Percentiles rank a stretch among this genome's conserved stretches.
These are phyloP conservation scores for Phaeolepiota aurea DNA, from an alignment of 768 basidiomycete genomes.

Conservation along the genomic window DNA sequence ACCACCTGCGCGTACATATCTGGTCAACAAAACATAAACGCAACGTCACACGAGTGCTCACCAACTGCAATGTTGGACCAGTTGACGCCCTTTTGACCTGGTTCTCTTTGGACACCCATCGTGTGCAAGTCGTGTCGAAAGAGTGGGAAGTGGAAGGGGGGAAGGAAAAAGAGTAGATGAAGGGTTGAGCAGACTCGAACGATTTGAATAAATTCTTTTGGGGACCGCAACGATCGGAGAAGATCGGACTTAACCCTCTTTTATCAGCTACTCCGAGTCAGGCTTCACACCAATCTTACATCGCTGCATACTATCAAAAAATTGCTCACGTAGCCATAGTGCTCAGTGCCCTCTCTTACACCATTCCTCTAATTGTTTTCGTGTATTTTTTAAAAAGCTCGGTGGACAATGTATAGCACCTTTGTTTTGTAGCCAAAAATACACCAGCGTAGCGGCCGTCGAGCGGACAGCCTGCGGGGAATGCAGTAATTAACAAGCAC, in stretches of 20 bases:
- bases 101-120: slow-evolving; percentile 82
- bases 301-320: too few relatives aligned
- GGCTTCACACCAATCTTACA: too few relatives aligned
- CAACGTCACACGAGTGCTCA: slow-evolving; percentile 29
- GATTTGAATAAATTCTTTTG: slow-evolving; percentile 16
- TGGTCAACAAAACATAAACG: slow-evolving; percentile 11
- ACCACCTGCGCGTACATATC: slow-evolving; percentile 50
- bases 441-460: too few relatives aligned
- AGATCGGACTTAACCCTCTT: slow-evolving; percentile 30
- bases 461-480: too few relatives aligned
- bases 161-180: slow-evolving; percentile 13
- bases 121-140: slow-evolving; percentile 10
- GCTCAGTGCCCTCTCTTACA: too few relatives aligned
- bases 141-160: slow-evolving; percentile 11
- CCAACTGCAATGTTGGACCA: slow-evolving; percentile 96
- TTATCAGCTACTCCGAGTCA: too few relatives aligned
- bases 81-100: slow-evolving; percentile 85
- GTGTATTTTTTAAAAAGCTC: too few relatives aligned
- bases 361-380: too few relatives aligned
- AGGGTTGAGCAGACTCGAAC: slow-evolving; percentile 14
- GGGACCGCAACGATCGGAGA: slow-evolving; percentile 17
- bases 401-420: too few relatives aligned
- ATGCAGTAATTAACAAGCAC: too few relatives aligned
- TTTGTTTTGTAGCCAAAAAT: too few relatives aligned
- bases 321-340: too few relatives aligned